phyloP scores from a whole-genome alignment of 805 yeast species.

The Candida nemodendra region DNA sequence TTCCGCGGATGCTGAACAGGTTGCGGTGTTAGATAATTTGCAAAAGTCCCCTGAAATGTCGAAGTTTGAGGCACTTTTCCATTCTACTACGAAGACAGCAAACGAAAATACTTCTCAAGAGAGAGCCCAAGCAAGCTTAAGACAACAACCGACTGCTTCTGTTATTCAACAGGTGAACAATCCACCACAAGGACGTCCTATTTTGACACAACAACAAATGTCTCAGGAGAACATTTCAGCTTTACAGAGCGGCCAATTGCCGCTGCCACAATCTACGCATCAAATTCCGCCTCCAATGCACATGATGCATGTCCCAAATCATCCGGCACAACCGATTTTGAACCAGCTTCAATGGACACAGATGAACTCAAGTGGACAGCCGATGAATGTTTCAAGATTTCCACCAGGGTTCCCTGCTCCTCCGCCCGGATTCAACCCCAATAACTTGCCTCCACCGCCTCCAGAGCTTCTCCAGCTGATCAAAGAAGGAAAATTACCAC shows the following conservation, averaged over 20 bases:
- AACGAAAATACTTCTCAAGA: slow-evolving; percentile 4
- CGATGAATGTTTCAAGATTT: too few relatives aligned
- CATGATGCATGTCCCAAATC: too few relatives aligned
- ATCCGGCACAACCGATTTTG: too few relatives aligned
- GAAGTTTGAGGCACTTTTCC: slow-evolving; percentile 21
- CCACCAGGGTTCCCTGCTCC: slow-evolving; percentile 11
- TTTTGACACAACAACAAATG: too few relatives aligned
- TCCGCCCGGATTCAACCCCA: slow-evolving; percentile 14
- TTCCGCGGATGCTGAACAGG: background rate
- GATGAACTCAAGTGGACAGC: slow-evolving; percentile 1
- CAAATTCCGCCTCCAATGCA: too few relatives aligned
- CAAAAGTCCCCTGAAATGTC: slow-evolving; percentile 16
- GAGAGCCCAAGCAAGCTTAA: slow-evolving; percentile 4
- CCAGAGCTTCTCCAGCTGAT: slow-evolving; percentile 28
- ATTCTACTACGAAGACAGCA: too few relatives aligned
- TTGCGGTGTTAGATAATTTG: slow-evolving; percentile 1
- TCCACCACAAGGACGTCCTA: too few relatives aligned
- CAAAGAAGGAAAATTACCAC: slow-evolving; percentile 29
- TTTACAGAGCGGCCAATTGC: too few relatives aligned
- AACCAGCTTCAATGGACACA: background rate
- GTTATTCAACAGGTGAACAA: too few relatives aligned
- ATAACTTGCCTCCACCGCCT: slow-evolving; percentile 28
- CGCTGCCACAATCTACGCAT: too few relatives aligned
- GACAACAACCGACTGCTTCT: slow-evolving; percentile 2
- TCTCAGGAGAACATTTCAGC: too few relatives aligned